phyloP scores from a whole-genome alignment of 176 grass and related monocot species.

The Eleusine indica region DNA sequence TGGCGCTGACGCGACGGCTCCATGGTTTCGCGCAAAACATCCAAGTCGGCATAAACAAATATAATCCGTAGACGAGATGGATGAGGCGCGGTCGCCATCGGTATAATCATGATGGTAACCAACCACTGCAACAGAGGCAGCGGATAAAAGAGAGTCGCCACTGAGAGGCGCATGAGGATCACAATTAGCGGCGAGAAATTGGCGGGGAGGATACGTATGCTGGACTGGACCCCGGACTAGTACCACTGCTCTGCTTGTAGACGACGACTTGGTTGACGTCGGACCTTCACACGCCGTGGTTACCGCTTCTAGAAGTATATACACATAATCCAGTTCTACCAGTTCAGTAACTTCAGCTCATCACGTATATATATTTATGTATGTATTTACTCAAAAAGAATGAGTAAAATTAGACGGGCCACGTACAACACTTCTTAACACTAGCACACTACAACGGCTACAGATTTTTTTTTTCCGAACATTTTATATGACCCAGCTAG shows the following conservation, averaged over 20 bases:
- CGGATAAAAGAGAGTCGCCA: constrained; percentile 9
- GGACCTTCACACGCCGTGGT: background rate
- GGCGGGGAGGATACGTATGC: constrained; percentile 25
- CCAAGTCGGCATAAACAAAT: constrained; percentile 57
- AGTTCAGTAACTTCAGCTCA: background rate
- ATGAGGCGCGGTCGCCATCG: constrained; percentile 32
- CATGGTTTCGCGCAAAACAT: background rate
- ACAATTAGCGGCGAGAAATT: constrained; percentile 67
- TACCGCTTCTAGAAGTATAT: constrained; percentile 46
- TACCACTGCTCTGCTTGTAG: background rate
- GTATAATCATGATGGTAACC: constrained; percentile 25
- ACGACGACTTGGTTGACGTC: constrained; percentile 41
- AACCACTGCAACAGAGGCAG: constrained; percentile 29
- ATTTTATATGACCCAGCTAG: constrained; percentile 29
- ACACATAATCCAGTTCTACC: background rate
- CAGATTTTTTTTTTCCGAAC: background rate
- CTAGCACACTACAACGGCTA: constrained; percentile 34
- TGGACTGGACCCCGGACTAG: constrained; percentile 26
- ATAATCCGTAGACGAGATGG: constrained; percentile 1
- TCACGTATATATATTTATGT: too few relatives aligned
- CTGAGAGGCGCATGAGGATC: constrained; percentile 43
- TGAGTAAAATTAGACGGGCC: constrained; percentile 49
- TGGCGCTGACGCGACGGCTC: constrained; percentile 31
- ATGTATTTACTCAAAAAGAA: constrained; percentile 48
- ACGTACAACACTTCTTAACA: constrained; percentile 31